These are phyloP conservation scores for Testicularia cyperi DNA, from an alignment of 1,284 basidiomycete genomes.

Conservation along the genomic window DNA sequence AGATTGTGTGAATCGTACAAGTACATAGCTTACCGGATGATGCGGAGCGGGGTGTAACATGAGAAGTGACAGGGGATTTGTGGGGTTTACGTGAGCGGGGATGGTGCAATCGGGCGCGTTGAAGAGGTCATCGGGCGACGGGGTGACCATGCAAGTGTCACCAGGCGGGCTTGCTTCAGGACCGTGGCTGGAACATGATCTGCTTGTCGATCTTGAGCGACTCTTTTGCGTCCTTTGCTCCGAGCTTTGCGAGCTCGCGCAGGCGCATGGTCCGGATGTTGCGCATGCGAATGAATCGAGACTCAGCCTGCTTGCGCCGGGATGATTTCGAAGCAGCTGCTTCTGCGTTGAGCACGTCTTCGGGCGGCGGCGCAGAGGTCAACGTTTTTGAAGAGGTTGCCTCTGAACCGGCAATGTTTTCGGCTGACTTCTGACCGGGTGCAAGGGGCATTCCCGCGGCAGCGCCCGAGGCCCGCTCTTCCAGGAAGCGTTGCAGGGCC, in stretches of 20 bases:
- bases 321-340: neutral
- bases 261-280: constrained; percentile 29
- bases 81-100: neutral
- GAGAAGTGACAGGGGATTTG: too few relatives aligned
- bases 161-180: too few relatives aligned
- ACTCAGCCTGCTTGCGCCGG: constrained; percentile 25
- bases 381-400: too few relatives aligned
- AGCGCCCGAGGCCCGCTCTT: constrained; percentile 40
- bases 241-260: constrained; percentile 43
- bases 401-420: neutral
- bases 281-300: constrained; percentile 30
- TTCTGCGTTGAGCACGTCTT: constrained; percentile 3
- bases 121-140: neutral
- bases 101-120: too few relatives aligned
- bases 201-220: constrained; percentile 3
- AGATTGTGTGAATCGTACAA: too few relatives aligned
- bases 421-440: constrained; percentile 39
- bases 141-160: too few relatives aligned
- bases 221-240: constrained; percentile 28
- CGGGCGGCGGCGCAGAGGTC: too few relatives aligned
- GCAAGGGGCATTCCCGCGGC: constrained; percentile 54
- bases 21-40: too few relatives aligned
- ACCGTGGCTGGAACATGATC: constrained; percentile 32
- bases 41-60: too few relatives aligned
- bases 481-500: constrained; percentile 45